Conservation (phyloP, 1,284 basidiomycete species). For the Mrakiaceae sp. region DNA sequence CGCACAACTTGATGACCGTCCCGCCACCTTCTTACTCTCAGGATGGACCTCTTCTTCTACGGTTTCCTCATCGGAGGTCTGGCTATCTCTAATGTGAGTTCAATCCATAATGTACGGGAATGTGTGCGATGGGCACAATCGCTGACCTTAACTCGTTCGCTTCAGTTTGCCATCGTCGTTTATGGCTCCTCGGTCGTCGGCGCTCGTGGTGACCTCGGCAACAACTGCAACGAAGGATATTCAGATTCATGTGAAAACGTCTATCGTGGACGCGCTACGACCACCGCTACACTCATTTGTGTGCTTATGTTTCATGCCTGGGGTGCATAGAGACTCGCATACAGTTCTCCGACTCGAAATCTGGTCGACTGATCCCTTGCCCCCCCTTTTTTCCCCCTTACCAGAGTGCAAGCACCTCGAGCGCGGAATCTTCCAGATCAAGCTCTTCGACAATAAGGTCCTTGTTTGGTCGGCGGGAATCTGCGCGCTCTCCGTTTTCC, state of each 20-base stretch:
- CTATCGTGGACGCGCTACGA: slow-evolving; percentile 46
- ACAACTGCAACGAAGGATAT: slow-evolving; percentile 38
- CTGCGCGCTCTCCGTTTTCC: slow-evolving; percentile 27
- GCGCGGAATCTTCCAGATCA: slow-evolving; percentile 38
- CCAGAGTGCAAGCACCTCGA: slow-evolving; percentile 34
- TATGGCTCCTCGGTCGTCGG: slow-evolving; percentile 37
- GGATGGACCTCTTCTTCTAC: slow-evolving; percentile 49
- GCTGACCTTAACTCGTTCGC: slow-evolving; percentile 19
- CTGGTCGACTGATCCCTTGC: slow-evolving; percentile 18
- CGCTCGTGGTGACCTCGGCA: slow-evolving; percentile 41
- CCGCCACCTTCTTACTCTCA: background rate
- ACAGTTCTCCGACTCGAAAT: slow-evolving; percentile 5
- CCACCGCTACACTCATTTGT: slow-evolving; percentile 46
- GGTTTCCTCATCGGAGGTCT: slow-evolving; percentile 51
- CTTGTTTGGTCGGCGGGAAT: slow-evolving; percentile 40
- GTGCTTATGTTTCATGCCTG: slow-evolving; percentile 37
- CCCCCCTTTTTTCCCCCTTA: slow-evolving; percentile 33
- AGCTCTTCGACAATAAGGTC: slow-evolving; percentile 45
- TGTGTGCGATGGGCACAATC: background rate
- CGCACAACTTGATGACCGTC: too few relatives aligned
- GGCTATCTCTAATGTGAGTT: slow-evolving; percentile 30
- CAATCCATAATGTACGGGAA: background rate
- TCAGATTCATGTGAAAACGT: slow-evolving; percentile 37
- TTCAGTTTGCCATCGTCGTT: slow-evolving; percentile 43
- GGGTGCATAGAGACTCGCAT: slow-evolving; percentile 29